Base-by-base conservation (phyloP, 768 basidiomycete genomes). In the Trametes meyenii region DNA sequence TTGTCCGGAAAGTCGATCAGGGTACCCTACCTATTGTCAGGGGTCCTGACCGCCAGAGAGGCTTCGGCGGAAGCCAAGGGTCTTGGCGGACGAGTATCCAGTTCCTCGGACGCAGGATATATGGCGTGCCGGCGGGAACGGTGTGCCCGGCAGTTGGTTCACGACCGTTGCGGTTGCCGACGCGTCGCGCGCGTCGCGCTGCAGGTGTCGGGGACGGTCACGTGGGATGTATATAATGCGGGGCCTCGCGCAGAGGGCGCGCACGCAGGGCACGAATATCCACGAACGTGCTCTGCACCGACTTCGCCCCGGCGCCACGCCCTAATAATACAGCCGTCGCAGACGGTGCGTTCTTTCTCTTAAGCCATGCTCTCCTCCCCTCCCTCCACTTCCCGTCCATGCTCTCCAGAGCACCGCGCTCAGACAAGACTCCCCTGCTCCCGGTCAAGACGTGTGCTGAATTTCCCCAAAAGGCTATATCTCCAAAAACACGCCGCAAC, bases 231-330 rank as follows among this genome's bases (percentile, higher is more conserved):
- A 52, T 52, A 52, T 39, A 52, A 26, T 14, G 21, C 51, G 50
- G 19, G 26, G 12, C 26, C 50, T 21, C 35, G 36, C 51, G 33
- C 33, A n/a, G 46, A 35, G 8, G 36, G 51, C 29, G 29, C 29
- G 29, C 29, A 33, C 29, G 29, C 29, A 33, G 29, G 3, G 29
- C 29, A 33, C 29, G 29, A 33, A 33, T 3, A 33, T 33, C 29
- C 29, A 52, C 51, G 51, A 52, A 52, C 51, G 51, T 52, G 46
- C 46, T 14, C 46, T 26, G 38, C 36, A 50, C 39, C 38, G 35
- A 52, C 38, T 39, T 40, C 38, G 29, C 51, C 19, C 21, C 19
- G 12, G 36, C 51, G 51, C 36, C 50, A 36, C 50, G 13, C 17
- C 24, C 33, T 19, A 21, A 21, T 44, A 44, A 10, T 11, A 11